Evolutionary conservation across 495 filamentous ascomycete species (phyloP).

Genomic region (Halenospora varia): DNA sequence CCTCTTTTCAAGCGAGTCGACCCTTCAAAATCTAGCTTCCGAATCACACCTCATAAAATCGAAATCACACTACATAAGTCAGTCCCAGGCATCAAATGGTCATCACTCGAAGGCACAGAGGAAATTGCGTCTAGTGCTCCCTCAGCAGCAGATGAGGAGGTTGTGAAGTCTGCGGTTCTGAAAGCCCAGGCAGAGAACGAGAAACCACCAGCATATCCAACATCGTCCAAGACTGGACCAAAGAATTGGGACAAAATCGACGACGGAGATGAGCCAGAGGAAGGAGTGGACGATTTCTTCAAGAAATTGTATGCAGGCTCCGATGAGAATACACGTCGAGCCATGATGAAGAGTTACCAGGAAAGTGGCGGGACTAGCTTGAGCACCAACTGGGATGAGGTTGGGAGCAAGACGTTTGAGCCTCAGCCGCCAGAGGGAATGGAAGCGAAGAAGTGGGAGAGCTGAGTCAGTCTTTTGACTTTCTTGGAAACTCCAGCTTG

Average conservation of each 20-base stretch:
- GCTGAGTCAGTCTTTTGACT: background rate
- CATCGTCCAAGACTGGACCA: constrained; percentile 75
- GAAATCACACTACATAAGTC: constrained; percentile 75
- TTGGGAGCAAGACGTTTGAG: constrained; percentile 67
- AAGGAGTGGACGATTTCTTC: constrained; percentile 82
- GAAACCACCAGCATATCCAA: constrained; percentile 69
- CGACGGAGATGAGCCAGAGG: constrained; percentile 51
- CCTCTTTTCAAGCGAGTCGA: constrained; percentile 69
- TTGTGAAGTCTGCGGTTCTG: constrained; percentile 7
- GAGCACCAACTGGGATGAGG: constrained; percentile 91
- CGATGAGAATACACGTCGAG: constrained; percentile 73
- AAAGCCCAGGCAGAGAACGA: constrained; percentile 13
- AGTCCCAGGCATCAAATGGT: constrained; percentile 70
- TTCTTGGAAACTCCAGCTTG: background rate
- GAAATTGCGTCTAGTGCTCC: constrained; percentile 17
- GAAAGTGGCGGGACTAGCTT: constrained; percentile 92
- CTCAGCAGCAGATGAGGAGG: background rate
- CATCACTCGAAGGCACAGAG: constrained; percentile 54
- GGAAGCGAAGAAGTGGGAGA: constrained; percentile 65
- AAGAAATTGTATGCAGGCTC: constrained; percentile 82
- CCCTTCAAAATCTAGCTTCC: constrained; percentile 50
- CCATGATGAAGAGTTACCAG: constrained; percentile 96
- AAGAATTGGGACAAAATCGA: constrained; percentile 83
- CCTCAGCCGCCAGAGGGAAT: constrained; percentile 73
- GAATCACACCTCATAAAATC: constrained; percentile 75